Conservation (phyloP, 2,329 filamentous ascomycete species). For the Sporothrix phasma region DNA sequence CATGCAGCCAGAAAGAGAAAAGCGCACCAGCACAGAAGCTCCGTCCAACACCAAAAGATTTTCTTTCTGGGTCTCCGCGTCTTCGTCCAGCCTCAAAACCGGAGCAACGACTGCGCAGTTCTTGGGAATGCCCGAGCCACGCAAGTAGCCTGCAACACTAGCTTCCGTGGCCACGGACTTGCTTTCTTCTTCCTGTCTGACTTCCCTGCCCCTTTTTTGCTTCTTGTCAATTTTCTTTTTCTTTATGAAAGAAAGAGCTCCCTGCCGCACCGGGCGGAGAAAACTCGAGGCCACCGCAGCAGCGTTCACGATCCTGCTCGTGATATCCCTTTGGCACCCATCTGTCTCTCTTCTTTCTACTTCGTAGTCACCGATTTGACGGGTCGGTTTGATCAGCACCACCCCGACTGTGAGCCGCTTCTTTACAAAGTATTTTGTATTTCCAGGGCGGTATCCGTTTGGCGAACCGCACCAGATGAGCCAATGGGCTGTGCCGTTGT, state of each 20-base stretch:
- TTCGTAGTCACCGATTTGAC: conserved; percentile 1
- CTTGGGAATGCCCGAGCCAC: too few relatives aligned
- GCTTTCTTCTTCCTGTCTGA: background rate
- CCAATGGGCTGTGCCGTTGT: conserved; percentile 7
- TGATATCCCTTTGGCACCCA: background rate
- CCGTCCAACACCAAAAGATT: background rate
- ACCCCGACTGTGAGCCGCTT: background rate
- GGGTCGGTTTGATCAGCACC: background rate
- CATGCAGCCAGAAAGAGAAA: too few relatives aligned
- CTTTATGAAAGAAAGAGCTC: too few relatives aligned
- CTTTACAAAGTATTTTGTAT: background rate
- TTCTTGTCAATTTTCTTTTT: background rate
- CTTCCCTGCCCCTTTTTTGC: background rate
- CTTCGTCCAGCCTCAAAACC: background rate
- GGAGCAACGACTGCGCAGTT: background rate
- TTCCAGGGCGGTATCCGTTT: background rate
- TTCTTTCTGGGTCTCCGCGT: background rate
- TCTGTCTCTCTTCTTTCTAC: background rate
- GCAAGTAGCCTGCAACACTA: background rate
- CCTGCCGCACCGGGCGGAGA: too few relatives aligned
- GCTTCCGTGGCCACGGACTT: background rate
- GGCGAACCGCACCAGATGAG: conserved; percentile 1
- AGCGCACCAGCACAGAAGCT: background rate
- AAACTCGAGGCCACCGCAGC: background rate
- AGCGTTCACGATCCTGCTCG: background rate